Evolutionary conservation across 139 green algal genomes (phyloP), one percentile per base, ranked within the genome.

Genomic region (Coccomyxa sp.): DNA sequence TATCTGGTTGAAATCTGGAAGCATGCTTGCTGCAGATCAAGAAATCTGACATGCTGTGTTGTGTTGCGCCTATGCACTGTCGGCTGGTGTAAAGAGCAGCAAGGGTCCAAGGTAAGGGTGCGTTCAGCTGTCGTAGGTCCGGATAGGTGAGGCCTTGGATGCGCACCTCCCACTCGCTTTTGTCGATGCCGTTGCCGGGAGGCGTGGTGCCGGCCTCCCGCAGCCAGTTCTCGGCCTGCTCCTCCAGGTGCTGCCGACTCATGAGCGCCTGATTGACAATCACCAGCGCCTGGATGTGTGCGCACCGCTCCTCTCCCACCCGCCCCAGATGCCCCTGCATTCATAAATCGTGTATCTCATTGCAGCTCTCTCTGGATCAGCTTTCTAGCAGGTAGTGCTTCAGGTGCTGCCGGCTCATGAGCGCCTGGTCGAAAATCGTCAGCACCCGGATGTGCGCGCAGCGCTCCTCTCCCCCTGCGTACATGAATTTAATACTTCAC

Each of bases 201-300:
- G 95, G 94, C 72, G 87, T 27, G 31, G 84, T 85, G n/a, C 90
- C 91, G 31, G 73, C 84, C 74, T 90, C 79, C 7, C 83, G 70
- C 16, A 97, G 70, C 92, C 91, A 95, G 78, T 86, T 83, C 18
- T 75, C 14, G n/a, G 81, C 81, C 81, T 95, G 80, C 27, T 80
- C 73, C 72, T 96, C 88, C 84, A 98, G 81, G 39, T 88, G 85
- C 22, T 79, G 36, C 0, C 87, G 79, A 2, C 79, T 91, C 34
- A 89, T 80, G 91, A 98, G 94, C 55, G 93, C 84, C n/a, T 80
- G 81, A 82, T 98, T 96, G 40, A 85, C 85, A 78, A 95, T 93
- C 68, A 95, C 87, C 88, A 94, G 91, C 40, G 82, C 75, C 0
- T 90, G 86, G 27, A 94, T 84, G 68, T 75, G 83, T 0, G 89